These are phyloP conservation scores for Pseudodiploospora longispora DNA, from an alignment of 2,329 filamentous ascomycete genomes.

Conservation along the genomic window DNA sequence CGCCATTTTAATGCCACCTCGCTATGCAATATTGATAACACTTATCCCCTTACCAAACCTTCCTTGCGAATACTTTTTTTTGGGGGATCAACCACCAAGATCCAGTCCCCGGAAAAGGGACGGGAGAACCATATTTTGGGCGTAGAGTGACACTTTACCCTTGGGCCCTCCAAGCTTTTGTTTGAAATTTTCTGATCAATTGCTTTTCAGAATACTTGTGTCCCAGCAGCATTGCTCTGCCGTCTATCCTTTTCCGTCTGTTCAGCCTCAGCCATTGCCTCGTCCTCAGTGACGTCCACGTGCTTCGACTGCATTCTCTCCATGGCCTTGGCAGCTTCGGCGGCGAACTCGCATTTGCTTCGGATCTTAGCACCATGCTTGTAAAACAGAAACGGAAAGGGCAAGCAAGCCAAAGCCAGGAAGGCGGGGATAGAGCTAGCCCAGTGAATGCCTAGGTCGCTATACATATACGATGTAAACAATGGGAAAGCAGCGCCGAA, in stretches of 20 bases:
- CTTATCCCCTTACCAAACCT: too few species aligned
- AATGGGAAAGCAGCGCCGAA: constrained; percentile 68
- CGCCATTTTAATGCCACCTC: too few species aligned
- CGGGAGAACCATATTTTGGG: too few species aligned
- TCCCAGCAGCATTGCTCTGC: constrained; percentile 10
- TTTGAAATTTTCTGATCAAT: too few species aligned
- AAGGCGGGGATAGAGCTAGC: constrained; percentile 67
- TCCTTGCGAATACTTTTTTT: too few species aligned
- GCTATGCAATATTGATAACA: too few species aligned
- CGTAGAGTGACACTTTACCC: too few species aligned
- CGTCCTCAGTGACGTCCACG: constrained; percentile 19
- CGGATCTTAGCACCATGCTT: constrained; percentile 58
- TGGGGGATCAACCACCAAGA: too few species aligned
- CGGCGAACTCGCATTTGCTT: constrained; percentile 60
- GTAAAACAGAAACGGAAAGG: constrained; percentile 70
- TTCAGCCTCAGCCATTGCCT: constrained; percentile 16
- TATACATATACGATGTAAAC: constrained; percentile 56
- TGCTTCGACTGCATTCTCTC: constrained; percentile 30
- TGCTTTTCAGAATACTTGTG: too few species aligned
- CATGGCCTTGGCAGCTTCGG: constrained; percentile 56
- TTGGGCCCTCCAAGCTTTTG: too few species aligned
- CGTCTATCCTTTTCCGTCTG: constrained; percentile 18
- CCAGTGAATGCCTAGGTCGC: constrained; percentile 64
- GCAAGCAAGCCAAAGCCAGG: constrained; percentile 61
- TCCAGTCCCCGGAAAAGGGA: too few species aligned